These are phyloP conservation scores for Exophiala aquamarina DNA, from an alignment of 2,329 filamentous ascomycete species.

Conservation along the genomic window DNA sequence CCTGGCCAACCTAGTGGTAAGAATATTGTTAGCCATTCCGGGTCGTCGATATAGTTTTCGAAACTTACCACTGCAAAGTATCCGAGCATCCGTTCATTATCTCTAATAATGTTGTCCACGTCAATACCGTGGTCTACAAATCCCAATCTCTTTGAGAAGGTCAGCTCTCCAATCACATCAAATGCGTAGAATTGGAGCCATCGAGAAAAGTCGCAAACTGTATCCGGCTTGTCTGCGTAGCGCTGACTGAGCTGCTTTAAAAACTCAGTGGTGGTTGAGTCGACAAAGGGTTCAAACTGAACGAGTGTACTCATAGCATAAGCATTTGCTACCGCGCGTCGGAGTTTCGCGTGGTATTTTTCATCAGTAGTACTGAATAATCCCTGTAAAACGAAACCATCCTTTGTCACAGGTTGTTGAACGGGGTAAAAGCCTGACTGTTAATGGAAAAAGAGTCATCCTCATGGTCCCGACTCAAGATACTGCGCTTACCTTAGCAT, in stretches of 20 bases:
- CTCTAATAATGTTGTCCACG: slow-evolving; percentile 35
- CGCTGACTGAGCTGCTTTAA: slow-evolving; percentile 58
- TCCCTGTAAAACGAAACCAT: slow-evolving; percentile 40
- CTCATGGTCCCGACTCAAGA: too few species aligned
- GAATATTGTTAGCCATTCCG: too few species aligned
- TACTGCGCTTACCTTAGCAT: too few species aligned
- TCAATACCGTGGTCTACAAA: slow-evolving; percentile 32
- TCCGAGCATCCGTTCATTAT: slow-evolving; percentile 27
- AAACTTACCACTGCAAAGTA: slow-evolving; percentile 17
- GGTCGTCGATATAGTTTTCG: too few species aligned
- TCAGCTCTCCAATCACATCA: slow-evolving; percentile 34
- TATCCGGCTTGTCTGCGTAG: slow-evolving; percentile 38
- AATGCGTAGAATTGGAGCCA: slow-evolving; percentile 41
- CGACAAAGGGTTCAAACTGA: slow-evolving; percentile 68
- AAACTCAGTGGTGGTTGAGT: slow-evolving; percentile 70
- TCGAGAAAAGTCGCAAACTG: slow-evolving; percentile 32
- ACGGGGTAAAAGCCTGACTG: slow-evolving; percentile 3
- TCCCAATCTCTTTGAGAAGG: slow-evolving; percentile 34
- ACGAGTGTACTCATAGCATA: slow-evolving; percentile 44
- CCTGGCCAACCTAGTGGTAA: slow-evolving; percentile 27
- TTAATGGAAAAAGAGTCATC: too few species aligned
- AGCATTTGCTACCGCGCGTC: slow-evolving; percentile 70
- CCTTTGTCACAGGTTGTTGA: background rate
- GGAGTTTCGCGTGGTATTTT: slow-evolving; percentile 70
- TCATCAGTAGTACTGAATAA: slow-evolving; percentile 76